Evolutionary conservation across 2,329 filamentous ascomycete species (phyloP), one percentile per base, ranked within the genome.

Genomic region (Rutstroemia sp.): DNA sequence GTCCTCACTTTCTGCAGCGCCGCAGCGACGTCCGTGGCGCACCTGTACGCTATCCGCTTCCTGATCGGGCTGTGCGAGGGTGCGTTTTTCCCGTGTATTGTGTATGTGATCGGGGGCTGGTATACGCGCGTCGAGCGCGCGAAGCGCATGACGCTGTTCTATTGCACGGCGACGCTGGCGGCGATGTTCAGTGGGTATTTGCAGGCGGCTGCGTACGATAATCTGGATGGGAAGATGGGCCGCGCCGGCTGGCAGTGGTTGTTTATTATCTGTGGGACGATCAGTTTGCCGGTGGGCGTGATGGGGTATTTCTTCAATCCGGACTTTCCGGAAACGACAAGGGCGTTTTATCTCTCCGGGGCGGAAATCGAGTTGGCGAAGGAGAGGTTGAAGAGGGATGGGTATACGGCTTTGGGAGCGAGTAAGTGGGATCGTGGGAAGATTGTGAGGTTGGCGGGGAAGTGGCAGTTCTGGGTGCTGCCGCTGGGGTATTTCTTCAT

Each of bases 71-170:
- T 76, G 5, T 71, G 58, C 23, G 63, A 66, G 34, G 63, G 61
- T 0, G 59, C 59, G 4, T 66, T 64, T 38, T 66, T 64, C 9
- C 61, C 61, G 4, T 52, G 52, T 2, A 63, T 66, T 25, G 70
- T 73, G 54, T 75, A 73, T 52, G 65, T 76, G n/a, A 72, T 77
- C 21, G 73, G 74, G 2, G 73, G 70, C 0, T 77, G 74, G 75
- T 77, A 77, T 58, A 71, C 61, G 59, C 73, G 65, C 9, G 60
- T 62, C 0, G 74, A 77, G 59, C 71, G 77, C 0, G 81, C 77
- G 54, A 82, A 82, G 62, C 74, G 80, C 2, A 77, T 78, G 2
- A 77, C 77, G 0, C 73, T 79, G 12, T 81, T 79, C 70, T 80
- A 75, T 53, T 73, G 79, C 0, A 77, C 75, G 25, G 77, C 78